Conservation (phyloP, 1,139 yeast genomes). For the Yamadazyma kanchanaburiensis region DNA sequence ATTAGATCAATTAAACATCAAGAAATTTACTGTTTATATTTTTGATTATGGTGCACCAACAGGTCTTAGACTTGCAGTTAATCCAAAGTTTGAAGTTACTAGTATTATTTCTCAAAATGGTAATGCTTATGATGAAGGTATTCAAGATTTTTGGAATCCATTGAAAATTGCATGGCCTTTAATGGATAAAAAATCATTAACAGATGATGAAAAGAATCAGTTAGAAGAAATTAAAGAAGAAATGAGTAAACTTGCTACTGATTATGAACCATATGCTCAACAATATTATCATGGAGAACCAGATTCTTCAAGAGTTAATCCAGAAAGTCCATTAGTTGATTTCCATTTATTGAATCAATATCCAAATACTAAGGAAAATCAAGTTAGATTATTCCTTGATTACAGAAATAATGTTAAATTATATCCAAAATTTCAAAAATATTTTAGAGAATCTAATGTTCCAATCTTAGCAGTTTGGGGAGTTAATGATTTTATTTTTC, state of each 20-base stretch:
- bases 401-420: slow-evolving; percentile 28
- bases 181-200: slow-evolving; percentile 7
- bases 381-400: slow-evolving; percentile 30
- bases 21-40: slow-evolving; percentile 26
- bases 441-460: slow-evolving; percentile 25
- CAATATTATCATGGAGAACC: slow-evolving; percentile 31
- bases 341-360: slow-evolving; percentile 16
- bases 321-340: slow-evolving; percentile 29
- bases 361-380: slow-evolving; percentile 24
- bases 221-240: slow-evolving; percentile 9
- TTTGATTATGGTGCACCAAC: slow-evolving; percentile 46
- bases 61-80: slow-evolving; percentile 32
- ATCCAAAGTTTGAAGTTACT: slow-evolving; percentile 22
- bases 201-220: slow-evolving; percentile 8
- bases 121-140: slow-evolving; percentile 40
- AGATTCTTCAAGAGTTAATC: slow-evolving; percentile 22
- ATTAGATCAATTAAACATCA: slow-evolving; percentile 21
- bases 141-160: slow-evolving; percentile 35
- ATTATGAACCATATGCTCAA: slow-evolving; percentile 14
- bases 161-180: slow-evolving; percentile 27
- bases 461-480: slow-evolving; percentile 44
- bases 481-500: slow-evolving; percentile 34
- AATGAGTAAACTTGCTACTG: slow-evolving; percentile 13
- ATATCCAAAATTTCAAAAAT: slow-evolving; percentile 36
- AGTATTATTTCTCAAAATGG: slow-evolving; percentile 40